Percentiles rank a stretch among this genome's conserved stretches.
phyloP scores from a whole-genome alignment of 805 yeast species.

The Barnettozyma salicaria region DNA sequence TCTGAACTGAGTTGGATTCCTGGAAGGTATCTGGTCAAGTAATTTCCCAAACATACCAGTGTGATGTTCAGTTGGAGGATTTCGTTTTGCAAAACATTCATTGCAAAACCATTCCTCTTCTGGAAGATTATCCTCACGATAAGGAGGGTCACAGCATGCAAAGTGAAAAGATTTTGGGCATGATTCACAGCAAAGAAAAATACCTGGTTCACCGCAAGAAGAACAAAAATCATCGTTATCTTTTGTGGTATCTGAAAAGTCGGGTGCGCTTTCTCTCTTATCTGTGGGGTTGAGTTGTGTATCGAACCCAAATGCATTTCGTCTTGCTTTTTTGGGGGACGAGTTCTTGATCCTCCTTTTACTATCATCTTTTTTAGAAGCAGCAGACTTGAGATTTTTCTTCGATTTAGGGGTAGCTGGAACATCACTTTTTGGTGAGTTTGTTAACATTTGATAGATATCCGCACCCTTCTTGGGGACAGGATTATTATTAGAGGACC shows the following conservation, averaged over 20 bases:
- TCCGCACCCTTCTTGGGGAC: slow-evolving; percentile 7
- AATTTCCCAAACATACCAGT: slow-evolving; percentile 48
- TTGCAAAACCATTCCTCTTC: slow-evolving; percentile 88
- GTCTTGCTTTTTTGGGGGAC: slow-evolving; percentile 28
- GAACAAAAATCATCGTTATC: slow-evolving; percentile 84
- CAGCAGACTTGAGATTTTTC: neutral
- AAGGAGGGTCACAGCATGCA: slow-evolving; percentile 85
- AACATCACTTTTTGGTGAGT: slow-evolving; percentile 7
- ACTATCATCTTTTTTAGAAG: slow-evolving; percentile 3
- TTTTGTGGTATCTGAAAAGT: slow-evolving; percentile 28
- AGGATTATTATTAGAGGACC: slow-evolving; percentile 10
- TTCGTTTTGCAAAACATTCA: slow-evolving; percentile 51
- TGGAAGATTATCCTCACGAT: slow-evolving; percentile 67
- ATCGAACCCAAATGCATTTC: slow-evolving; percentile 41
- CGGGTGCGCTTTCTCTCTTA: slow-evolving; percentile 27
- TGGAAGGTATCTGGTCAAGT: slow-evolving; percentile 47
- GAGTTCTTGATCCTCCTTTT: slow-evolving; percentile 25
- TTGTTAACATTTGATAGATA: slow-evolving; percentile 13
- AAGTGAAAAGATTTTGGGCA: slow-evolving; percentile 93
- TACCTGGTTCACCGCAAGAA: slow-evolving; percentile 86
- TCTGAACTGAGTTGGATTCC: slow-evolving; percentile 61
- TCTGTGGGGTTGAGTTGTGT: slow-evolving; percentile 18
- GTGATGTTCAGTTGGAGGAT: slow-evolving; percentile 31
- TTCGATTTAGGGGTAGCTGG: slow-evolving; percentile 11
- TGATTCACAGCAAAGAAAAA: slow-evolving; percentile 87